Evolutionary conservation across 148 eudicot species (phyloP), one percentile per base, ranked within the genome.

Genomic region (Vaccinium vitisidaea): DNA sequence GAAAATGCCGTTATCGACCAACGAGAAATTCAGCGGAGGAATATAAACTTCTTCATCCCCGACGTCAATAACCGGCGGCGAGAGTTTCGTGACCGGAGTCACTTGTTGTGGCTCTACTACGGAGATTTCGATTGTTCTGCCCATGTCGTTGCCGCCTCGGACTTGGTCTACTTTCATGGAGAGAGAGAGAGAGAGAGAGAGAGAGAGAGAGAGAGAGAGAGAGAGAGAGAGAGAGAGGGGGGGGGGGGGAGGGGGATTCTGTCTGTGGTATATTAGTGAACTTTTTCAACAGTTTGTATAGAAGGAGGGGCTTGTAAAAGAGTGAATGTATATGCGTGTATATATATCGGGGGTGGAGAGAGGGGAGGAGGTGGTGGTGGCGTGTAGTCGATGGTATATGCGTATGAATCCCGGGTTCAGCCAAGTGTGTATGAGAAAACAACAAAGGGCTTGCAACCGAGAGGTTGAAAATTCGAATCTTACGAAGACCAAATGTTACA

Each of bases 1-100:
- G 81, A 90, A 96, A 59, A 96, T 88, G 86, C 97, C 99, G 80
- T 93, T 87, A 67, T 96, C 99, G 14, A 94, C 99, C 92, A 92
- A 83, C 0, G 99, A 48, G 77, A 96, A 96, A 88, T 96, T 96
- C 61, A 96, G 84, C 1, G 99, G 99, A 55, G 99, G 99, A 67
- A 89, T 78, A 43, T 82, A 88, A 55, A 91, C 87, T 15, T 86
- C 89, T 15, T 92, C 91, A 2, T 77, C 91, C 21, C 9, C 63
- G 75, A 18, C 59, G 4, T 84, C 85, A 48, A 10, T 73, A 10
- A 5, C 67, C 58, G 53, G 79, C 67, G 65, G 30, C 1, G 53
- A 54, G 59, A 25, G 25, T 30, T 59, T 76, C 55, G 32, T 48
- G 16, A 48, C 7, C n/a, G 78, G 23, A 49, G 12, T 56, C 49